Evolutionary conservation across 1,284 basidiomycete species (phyloP), one percentile per base, ranked within the genome.

Genomic region (Pholiota adiposa): DNA sequence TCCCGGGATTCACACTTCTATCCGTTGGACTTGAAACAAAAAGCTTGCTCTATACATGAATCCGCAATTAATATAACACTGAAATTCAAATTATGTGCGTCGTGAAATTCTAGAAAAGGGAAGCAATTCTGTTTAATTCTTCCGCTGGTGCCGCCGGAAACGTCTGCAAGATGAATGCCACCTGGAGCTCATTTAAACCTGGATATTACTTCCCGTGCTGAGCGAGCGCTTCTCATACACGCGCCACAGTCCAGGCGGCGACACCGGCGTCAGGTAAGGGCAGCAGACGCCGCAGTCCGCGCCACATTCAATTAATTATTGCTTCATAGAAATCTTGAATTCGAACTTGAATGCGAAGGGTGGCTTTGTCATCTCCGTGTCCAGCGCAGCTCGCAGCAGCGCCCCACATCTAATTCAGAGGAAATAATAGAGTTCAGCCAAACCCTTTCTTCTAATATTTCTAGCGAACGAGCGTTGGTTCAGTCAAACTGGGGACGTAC

Each of bases 131-230:
- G n/a, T n/a, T n/a, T n/a, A n/a, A 43, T 21, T 21, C 40, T 43
- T 29, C 46, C 29, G 49, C 33, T 43, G 25, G 23, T 62, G 57
- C 61, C 61, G 61, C 61, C 61, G 61, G 61, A 50, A 44, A 58
- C 34, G 41, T 31, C 19, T 21, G 19, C 2, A 27, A 21, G 11
- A 54, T 12, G 9, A 23, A 16, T 11, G n/a, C 19, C 34, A 38
- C 33, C 50, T 43, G 38, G 16, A n/a, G 14, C n/a, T 19, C 38
- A 40, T 40, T 40, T n/a, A 40, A n/a, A 7, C 18, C n/a, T 40
- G 7, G 33, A 3, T n/a, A 31, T 19, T 19, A 16, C 49, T 14
- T 27, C 44, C 25, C 25, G 11, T 25, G 21, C 44, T 46, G 11
- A 31, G 23, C 14, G 11, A 31, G 23, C 14, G 25, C 44, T 27